phyloP scores from a whole-genome alignment of 1,284 basidiomycete species.

The Sanghuangporus sanghuang region DNA sequence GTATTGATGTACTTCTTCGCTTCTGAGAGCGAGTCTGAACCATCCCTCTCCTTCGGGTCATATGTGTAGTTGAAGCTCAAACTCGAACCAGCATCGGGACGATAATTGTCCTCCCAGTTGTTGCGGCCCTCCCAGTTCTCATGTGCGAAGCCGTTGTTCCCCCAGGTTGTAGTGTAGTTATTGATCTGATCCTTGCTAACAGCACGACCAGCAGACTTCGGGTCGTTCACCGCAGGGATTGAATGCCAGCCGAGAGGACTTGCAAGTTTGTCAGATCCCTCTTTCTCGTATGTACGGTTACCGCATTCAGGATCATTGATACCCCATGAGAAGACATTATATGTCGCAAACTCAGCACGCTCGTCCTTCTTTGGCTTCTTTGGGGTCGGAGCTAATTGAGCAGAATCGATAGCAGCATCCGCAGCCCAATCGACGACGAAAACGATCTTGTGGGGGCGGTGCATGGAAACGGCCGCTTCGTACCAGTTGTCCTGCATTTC shows the following conservation, averaged over 20 bases:
- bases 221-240: constrained; percentile 57
- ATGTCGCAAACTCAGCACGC: constrained; percentile 38
- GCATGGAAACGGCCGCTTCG: constrained; percentile 63
- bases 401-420: constrained; percentile 47
- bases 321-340: constrained; percentile 72
- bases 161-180: constrained; percentile 79
- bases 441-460: constrained; percentile 62
- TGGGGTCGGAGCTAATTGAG: constrained; percentile 24
- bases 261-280: constrained; percentile 67
- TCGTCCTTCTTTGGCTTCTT: constrained; percentile 33
- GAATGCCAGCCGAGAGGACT: constrained; percentile 90
- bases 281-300: constrained; percentile 47
- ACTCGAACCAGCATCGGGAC: constrained; percentile 59
- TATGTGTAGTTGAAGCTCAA: constrained; percentile 72
- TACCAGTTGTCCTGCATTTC: constrained; percentile 88
- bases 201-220: constrained; percentile 29
- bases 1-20: constrained; percentile 82
- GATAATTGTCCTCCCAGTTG: constrained; percentile 71
- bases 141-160: constrained; percentile 89
- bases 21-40: constrained; percentile 49
- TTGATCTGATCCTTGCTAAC: constrained; percentile 35
- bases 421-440: constrained; percentile 83
- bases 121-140: constrained; percentile 88
- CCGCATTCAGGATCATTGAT: constrained; percentile 69
- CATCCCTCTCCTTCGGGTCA: constrained; percentile 37